Evolutionary conservation across 2,329 filamentous ascomycete genomes (phyloP), one percentile per base, ranked within the genome.

Genomic region (Penicillium psychrosexuale): DNA sequence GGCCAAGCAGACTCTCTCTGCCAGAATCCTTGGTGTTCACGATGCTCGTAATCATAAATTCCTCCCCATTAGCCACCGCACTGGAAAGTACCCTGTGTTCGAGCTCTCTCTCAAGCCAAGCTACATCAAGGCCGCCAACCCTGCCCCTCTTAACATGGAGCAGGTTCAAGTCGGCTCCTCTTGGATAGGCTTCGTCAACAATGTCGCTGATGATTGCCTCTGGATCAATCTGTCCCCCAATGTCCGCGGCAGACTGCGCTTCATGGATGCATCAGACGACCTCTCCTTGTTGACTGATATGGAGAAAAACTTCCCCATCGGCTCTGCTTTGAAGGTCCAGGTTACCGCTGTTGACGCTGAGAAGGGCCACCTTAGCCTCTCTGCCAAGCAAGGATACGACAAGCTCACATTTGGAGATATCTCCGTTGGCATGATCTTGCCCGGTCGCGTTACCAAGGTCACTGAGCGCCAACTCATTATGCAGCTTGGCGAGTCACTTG

Each of bases 191-290:
- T 97, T 93, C 68, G 84, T 99, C 69, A 99, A 97, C 79, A 97
- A 97, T 68, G 80, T 93, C 58, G 83, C 83, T 22, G 82, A 89
- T 28, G 86, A 90, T 61, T 89, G 84, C 67, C 80, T 96, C 22
- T 97, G 94, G 93, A 88, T 95, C 43, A 97, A 91, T 67, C 76
- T 99, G 22, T 91, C 92, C 1, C 91, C 94, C 7, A 90, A 88
- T 49, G 86, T 99, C 15, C 87, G 92, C 56, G 94, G 94, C 53
- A 85, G 91, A 47, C 84, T 99, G 53, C 85, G 85, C 51, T 82
- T 88, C 58, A 85, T 94, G 71, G 92, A 97, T 67, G 84, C 94
- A 8, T 91, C 91, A 0, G 90, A 96, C 65, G 91, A 97, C 70
- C 77, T 96, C 44, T 89, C 91, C 8, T 81, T 89, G 51, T 78